These are phyloP conservation scores for Larix kaempferi DNA, from an alignment of 75 land plant genomes.

Conservation along the genomic window DNA sequence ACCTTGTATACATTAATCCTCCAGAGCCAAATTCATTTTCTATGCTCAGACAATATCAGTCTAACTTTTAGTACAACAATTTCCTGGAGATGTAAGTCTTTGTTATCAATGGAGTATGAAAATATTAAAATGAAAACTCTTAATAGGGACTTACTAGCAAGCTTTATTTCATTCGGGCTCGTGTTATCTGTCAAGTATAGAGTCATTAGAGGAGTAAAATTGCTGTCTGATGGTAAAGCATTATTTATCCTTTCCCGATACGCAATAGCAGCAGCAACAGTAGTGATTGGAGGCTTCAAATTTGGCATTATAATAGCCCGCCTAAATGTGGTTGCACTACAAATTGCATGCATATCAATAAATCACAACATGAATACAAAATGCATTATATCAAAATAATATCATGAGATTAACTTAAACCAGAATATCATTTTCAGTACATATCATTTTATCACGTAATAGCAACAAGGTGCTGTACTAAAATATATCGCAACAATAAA, in stretches of 20 bases:
- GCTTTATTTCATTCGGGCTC: slow-evolving; percentile 67
- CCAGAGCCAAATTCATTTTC: not conserved
- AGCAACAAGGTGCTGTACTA: not conserved
- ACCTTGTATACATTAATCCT: not conserved
- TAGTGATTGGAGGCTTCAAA: slow-evolving; percentile 90
- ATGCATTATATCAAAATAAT: not conserved
- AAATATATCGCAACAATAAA: not conserved
- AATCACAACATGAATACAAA: not conserved
- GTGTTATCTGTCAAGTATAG: slow-evolving; percentile 87
- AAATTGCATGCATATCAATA: slow-evolving; percentile 5
- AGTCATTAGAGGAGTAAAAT: slow-evolving; percentile 90
- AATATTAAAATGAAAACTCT: not conserved
- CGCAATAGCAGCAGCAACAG: slow-evolving; percentile 70
- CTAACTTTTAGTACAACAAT: not conserved
- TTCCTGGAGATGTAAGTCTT: not conserved
- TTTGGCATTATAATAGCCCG: slow-evolving; percentile 98
- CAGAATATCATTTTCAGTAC: not conserved
- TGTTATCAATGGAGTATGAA: not conserved
- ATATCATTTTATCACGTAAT: not conserved
- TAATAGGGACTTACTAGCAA: slow-evolving; percentile 67
- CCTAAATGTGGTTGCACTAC: slow-evolving; percentile 72
- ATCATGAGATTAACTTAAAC: not conserved
- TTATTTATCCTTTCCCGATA: slow-evolving; percentile 77
- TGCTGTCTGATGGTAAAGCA: slow-evolving; percentile 52
- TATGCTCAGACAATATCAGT: not conserved